phyloP scores from a whole-genome alignment of 306 rosid genomes.

The Castanopsis chinensis region DNA sequence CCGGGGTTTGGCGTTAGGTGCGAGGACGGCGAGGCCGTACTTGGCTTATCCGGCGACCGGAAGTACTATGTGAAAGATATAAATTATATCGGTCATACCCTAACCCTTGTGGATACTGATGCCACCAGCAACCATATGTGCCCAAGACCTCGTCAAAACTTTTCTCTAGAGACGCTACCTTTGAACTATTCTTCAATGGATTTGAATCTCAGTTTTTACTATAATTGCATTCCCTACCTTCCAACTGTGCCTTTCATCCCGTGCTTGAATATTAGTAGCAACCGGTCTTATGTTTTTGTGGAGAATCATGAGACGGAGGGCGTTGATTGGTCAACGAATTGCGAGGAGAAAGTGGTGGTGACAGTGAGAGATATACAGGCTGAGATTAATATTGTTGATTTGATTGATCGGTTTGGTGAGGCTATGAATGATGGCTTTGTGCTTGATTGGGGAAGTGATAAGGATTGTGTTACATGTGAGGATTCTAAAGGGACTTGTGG shows the following conservation, averaged over 20 bases:
- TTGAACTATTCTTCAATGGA: background rate
- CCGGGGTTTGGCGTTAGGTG: slow-evolving; percentile 32
- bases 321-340: background rate
- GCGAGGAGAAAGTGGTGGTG: background rate
- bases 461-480: background rate
- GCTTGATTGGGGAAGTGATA: background rate
- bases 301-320: background rate
- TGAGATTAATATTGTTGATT: background rate
- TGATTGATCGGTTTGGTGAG: background rate
- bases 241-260: background rate
- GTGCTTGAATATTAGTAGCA: background rate
- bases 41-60: slow-evolving; percentile 15
- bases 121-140: background rate
- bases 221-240: background rate
- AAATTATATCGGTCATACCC: background rate
- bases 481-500: background rate
- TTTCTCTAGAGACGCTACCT: background rate
- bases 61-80: slow-evolving; percentile 31
- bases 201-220: background rate
- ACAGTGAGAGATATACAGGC: background rate
- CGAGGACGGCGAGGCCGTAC: background rate
- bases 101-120: background rate
- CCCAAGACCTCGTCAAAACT: background rate
- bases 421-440: background rate
- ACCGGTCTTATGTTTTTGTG: background rate